Base-by-base conservation (phyloP, 345 rosid genomes). In the Punica granatum region DNA sequence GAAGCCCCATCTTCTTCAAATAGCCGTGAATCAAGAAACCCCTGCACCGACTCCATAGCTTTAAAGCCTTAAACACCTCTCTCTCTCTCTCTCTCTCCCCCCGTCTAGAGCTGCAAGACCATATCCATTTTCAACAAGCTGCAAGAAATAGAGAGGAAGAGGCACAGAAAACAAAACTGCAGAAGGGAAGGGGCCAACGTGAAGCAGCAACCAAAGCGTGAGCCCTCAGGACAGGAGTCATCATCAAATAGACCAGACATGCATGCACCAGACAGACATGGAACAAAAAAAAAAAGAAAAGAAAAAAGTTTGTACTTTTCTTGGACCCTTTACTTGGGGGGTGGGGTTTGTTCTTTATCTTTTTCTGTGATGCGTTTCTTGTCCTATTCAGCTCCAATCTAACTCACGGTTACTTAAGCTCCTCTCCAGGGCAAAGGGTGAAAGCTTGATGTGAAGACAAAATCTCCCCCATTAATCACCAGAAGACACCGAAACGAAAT, bases 241-340 rank as follows among this genome's bases (percentile, higher is more conserved):
- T 68, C 71, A 79, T 76, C 82, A 54, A 67, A 76, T 58, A 74
- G 78, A 73, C 79, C 77, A 66, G 76, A 81, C 81, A 67, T 71
- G 81, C 78, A 71, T 70, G 76, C 72, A 73, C 37, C 74, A 68
- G 80, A 46, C 66, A 56, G 4, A 31, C 31, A 37, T n/a, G 8
- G 8, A 63, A 12, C 0, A 23, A 37, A 12, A 23, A 37, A 46
- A 37, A 31, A 25, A 31, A 7, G 12, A 39, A 10, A 43, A 19
- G 26, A 7, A 2, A 48, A 66, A 66, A 66, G 41, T 33, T 30
- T 31, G 68, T 44, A 65, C 37, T 66, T 66, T 66, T 25, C 69
- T 63, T 37, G 48, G 69, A 66, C 16, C 69, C 69, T 66, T 66
- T 53, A 53, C 21, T 32, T n/a, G 41, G 69, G 26, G 67, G 4